Evolutionary conservation across 1,139 yeast species (phyloP).

Genomic region (Blastobotrys elegans): DNA sequence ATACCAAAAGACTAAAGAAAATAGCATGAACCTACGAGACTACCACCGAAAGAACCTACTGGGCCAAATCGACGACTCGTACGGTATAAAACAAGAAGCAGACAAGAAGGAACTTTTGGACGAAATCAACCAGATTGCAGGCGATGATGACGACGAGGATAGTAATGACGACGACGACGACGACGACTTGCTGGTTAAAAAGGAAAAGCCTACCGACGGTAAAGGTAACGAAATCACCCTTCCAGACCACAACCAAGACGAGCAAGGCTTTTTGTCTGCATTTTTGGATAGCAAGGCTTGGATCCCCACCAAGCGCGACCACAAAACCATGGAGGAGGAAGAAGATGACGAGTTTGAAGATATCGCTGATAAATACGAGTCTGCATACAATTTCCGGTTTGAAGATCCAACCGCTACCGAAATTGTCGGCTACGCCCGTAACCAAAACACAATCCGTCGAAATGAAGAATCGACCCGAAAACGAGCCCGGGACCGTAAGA

Average conservation of each 20-base stretch:
- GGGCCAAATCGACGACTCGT: constrained; percentile 50
- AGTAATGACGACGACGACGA: constrained; percentile 47
- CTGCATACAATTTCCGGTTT: constrained; percentile 88
- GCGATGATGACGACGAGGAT: constrained; percentile 41
- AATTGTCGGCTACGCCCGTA: constrained; percentile 94
- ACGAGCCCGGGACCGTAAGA: constrained; percentile 71
- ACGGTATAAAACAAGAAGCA: constrained; percentile 67
- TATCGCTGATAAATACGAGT: constrained; percentile 86
- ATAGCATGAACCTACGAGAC: constrained; percentile 83
- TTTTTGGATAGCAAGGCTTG: constrained; percentile 79
- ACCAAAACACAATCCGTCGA: constrained; percentile 86
- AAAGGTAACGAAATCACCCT: constrained; percentile 35
- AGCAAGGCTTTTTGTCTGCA: constrained; percentile 64
- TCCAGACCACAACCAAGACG: constrained; percentile 67
- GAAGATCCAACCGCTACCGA: constrained; percentile 92
- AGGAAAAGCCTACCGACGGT: constrained; percentile 38
- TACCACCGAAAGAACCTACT: constrained; percentile 82
- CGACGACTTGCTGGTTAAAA: constrained; percentile 56
- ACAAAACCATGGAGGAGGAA: constrained; percentile 50
- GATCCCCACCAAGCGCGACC: constrained; percentile 63
- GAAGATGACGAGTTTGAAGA: constrained; percentile 89
- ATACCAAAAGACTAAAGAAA: constrained; percentile 30
- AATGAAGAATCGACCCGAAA: constrained; percentile 70
- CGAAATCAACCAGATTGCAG: constrained; percentile 56
- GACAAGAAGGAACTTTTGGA: constrained; percentile 65